Evolutionary conservation across 208 protist genomes (phyloP), one percentile per base, ranked within the genome.

Genomic region (Balamuthia mandrillaris): DNA sequence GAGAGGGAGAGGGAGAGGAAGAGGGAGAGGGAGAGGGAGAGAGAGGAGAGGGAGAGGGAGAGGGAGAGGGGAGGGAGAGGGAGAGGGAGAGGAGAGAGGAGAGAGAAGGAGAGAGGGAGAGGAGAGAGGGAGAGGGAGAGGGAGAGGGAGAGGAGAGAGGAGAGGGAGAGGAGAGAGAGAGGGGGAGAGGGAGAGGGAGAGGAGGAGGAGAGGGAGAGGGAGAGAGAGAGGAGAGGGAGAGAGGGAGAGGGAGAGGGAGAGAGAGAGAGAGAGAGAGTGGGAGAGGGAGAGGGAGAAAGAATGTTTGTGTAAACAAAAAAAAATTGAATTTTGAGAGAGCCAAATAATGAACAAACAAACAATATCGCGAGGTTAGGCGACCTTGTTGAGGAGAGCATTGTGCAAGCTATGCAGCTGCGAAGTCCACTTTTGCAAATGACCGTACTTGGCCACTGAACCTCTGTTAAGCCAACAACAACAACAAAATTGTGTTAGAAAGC

Each of bases 401-500:
- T 85, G 87, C 14, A 92, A 24, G 12, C 39, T 45, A 56, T 47
- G 47, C 6, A 92, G 44, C 81, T 92, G 89, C 42, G 45, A 58
- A 21, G 56, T 60, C 89, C 89, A 92, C 75, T 90, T 92, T 12
- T 90, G 63, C 56, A 90, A 35, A 1, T 75, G 89, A 27, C 52
- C 49, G 27, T 92, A 90, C 79, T 92, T 92, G 27, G 52, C 51
- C 27, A 18, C 27, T 37, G 52, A 24, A n/a, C 66, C 39, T 14
- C 66, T 44, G 61, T 21, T 16, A 70, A 33, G n/a, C n/a, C n/a
- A n/a, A n/a, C n/a, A n/a, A n/a, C n/a, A n/a, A n/a, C n/a, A n/a
- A n/a, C n/a, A n/a, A n/a, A n/a, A n/a, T n/a, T n/a, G n/a, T n/a
- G n/a, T n/a, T n/a, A n/a, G n/a, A n/a, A n/a, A n/a, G n/a, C n/a